A percentile compares a stretch with the other conserved stretches of the same genome.
These are phyloP conservation scores for Lodderomyces pseudojiufengensis DNA, from an alignment of 1,139 yeast species.

Conservation along the genomic window DNA sequence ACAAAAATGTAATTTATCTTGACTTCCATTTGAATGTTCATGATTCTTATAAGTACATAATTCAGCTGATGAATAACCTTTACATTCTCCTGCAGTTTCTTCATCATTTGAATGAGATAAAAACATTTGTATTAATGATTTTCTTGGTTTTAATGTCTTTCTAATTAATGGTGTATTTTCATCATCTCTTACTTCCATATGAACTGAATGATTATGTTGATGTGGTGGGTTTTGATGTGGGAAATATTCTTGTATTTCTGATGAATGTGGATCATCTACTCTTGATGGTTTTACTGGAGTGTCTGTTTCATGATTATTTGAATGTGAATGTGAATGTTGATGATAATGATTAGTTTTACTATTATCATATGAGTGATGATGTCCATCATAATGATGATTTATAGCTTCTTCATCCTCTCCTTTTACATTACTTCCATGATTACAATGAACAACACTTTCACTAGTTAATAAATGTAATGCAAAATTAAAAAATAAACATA, in stretches of 20 bases:
- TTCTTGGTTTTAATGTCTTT: slow-evolving; percentile 13
- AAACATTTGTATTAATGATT: slow-evolving; percentile 27
- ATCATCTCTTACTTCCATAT: slow-evolving; percentile 59
- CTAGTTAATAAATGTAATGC: slow-evolving; percentile 72
- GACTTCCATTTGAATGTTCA: slow-evolving; percentile 7
- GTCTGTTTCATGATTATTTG: not conserved
- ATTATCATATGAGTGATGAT: slow-evolving; percentile 12
- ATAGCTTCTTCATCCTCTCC: slow-evolving; percentile 13
- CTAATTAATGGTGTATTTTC: slow-evolving; percentile 27
- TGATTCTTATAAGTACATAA: slow-evolving; percentile 19
- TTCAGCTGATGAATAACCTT: slow-evolving; percentile 52
- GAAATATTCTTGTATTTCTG: not conserved
- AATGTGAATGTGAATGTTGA: slow-evolving; percentile 1
- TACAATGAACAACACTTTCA: slow-evolving; percentile 83
- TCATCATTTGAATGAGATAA: slow-evolving; percentile 7
- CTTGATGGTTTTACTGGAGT: not conserved
- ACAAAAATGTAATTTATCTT: slow-evolving; percentile 30
- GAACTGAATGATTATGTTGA: slow-evolving; percentile 16
- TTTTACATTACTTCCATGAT: slow-evolving; percentile 41
- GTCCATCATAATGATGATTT: slow-evolving; percentile 11
- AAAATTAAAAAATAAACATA: slow-evolving; percentile 59
- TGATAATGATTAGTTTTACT: not conserved
- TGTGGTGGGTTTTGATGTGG: not conserved
- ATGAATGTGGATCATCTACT: not conserved
- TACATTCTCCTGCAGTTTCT: slow-evolving; percentile 45